phyloP scores from a whole-genome alignment of 169 alveolate genomes.

The Eimeria acervulina region DNA sequence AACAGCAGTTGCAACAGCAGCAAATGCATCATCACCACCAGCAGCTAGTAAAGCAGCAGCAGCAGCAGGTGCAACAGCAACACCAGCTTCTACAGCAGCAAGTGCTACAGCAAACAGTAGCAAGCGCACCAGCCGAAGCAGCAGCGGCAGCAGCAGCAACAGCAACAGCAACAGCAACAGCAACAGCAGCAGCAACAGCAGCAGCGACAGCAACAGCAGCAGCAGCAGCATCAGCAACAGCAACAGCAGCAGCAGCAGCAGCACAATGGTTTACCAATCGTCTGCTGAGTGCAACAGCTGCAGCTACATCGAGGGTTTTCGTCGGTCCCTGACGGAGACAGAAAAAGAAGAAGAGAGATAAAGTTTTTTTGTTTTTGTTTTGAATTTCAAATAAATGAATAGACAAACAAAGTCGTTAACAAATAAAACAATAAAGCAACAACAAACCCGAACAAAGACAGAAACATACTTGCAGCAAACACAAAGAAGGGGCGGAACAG shows the following conservation, averaged over 20 bases:
- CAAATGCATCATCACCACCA: no score
- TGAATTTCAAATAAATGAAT: not conserved
- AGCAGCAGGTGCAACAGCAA: no score
- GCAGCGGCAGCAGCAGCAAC: not conserved
- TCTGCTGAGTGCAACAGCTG: not conserved
- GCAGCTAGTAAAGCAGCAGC: no score
- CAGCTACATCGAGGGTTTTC: constrained; percentile 16
- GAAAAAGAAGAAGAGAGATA: not conserved
- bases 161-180: not conserved
- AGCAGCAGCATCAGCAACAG: not conserved
- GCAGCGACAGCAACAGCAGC: not conserved
- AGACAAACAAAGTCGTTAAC: no score
- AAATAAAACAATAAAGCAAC: no score
- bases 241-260: no score
- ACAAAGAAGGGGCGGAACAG: not conserved
- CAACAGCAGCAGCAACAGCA: constrained; percentile 8
- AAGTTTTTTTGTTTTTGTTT: not conserved
- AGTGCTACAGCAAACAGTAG: no score
- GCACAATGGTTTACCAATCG: no score
- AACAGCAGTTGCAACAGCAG: no score
- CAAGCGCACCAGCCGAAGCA: no score
- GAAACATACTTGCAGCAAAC: not conserved
- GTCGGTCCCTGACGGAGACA: not conserved
- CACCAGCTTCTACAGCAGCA: no score
- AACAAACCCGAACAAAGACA: not conserved